phyloP scores from a whole-genome alignment of 2,329 filamentous ascomycete genomes.

The Chaetomiaceae sp. region DNA sequence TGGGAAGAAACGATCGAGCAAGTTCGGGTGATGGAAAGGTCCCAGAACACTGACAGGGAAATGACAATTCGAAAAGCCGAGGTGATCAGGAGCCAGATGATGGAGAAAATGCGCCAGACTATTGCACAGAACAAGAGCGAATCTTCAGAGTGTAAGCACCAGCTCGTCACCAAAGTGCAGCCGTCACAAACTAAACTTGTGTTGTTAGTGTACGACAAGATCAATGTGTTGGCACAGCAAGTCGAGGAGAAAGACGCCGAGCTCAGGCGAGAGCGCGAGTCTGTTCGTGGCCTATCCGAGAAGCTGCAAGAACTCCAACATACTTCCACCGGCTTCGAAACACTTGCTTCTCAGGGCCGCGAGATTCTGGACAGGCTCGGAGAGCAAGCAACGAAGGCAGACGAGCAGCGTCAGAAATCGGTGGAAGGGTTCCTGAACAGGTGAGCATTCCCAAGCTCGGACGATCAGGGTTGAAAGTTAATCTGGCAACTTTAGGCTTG shows the following conservation, averaged over 20 bases:
- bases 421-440: slow-evolving; percentile 7
- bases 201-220: slow-evolving; percentile 19
- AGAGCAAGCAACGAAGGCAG: slow-evolving; percentile 3
- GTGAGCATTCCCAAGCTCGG: not conserved
- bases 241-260: slow-evolving; percentile 16
- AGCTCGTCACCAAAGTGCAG: too few species aligned
- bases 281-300: slow-evolving; percentile 9
- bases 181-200: too few species aligned
- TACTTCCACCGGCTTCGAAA: slow-evolving; percentile 13
- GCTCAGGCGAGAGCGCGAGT: slow-evolving; percentile 12
- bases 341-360: slow-evolving; percentile 12
- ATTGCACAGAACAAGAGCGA: slow-evolving; percentile 20
- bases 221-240: slow-evolving; percentile 14
- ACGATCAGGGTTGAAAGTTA: not conserved
- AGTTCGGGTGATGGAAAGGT: slow-evolving; percentile 29
- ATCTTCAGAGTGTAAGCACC: slow-evolving; percentile 16
- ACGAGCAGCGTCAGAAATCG: not conserved
- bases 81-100: slow-evolving; percentile 28
- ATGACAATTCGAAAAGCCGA: slow-evolving; percentile 30
- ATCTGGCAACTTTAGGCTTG: slow-evolving; percentile 11
- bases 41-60: slow-evolving; percentile 21
- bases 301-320: slow-evolving; percentile 13
- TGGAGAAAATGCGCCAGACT: slow-evolving; percentile 21
- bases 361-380: slow-evolving; percentile 16
- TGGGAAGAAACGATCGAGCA: slow-evolving; percentile 32